Evolutionary conservation across 192 early-diverging fungal genomes (phyloP).

Genomic region (Powellomyces hirtus): DNA sequence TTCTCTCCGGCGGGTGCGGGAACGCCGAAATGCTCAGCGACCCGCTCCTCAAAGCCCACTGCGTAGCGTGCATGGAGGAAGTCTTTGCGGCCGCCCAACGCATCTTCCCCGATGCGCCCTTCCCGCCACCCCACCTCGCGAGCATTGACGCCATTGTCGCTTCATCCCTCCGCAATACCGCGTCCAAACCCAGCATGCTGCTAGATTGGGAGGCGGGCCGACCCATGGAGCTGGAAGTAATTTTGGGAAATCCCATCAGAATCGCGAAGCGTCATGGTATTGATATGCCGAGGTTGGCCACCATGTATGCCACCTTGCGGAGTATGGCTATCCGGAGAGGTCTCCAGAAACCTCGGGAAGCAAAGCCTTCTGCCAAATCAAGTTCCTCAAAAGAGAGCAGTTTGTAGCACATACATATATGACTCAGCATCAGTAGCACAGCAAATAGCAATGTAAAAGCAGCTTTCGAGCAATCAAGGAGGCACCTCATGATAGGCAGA

Average conservation of each 20-base stretch:
- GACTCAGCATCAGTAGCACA: too few relatives aligned
- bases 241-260: slow-evolving; percentile 49
- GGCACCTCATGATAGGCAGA: too few relatives aligned
- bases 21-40: slow-evolving; percentile 22
- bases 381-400: neutral
- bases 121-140: slow-evolving; percentile 5
- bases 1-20: slow-evolving; percentile 21
- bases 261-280: slow-evolving; percentile 41
- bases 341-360: slow-evolving; percentile 8
- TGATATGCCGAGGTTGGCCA: slow-evolving; percentile 43
- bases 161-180: slow-evolving; percentile 14
- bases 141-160: slow-evolving; percentile 37
- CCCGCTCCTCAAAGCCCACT: slow-evolving; percentile 2
- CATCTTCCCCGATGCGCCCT: neutral
- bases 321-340: slow-evolving; percentile 33
- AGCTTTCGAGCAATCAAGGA: too few relatives aligned
- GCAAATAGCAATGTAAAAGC: too few relatives aligned
- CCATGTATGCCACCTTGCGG: slow-evolving; percentile 49
- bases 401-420: neutral
- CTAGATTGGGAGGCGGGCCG: slow-evolving; percentile 49
- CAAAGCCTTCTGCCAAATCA: neutral
- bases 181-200: slow-evolving; percentile 58
- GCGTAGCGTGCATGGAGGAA: slow-evolving; percentile 27
- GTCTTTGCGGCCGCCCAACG: slow-evolving; percentile 14
- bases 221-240: slow-evolving; percentile 58